Evolutionary conservation across 257 asterid genomes (phyloP).

Genomic region (Nicotiana tomentosiformis): DNA sequence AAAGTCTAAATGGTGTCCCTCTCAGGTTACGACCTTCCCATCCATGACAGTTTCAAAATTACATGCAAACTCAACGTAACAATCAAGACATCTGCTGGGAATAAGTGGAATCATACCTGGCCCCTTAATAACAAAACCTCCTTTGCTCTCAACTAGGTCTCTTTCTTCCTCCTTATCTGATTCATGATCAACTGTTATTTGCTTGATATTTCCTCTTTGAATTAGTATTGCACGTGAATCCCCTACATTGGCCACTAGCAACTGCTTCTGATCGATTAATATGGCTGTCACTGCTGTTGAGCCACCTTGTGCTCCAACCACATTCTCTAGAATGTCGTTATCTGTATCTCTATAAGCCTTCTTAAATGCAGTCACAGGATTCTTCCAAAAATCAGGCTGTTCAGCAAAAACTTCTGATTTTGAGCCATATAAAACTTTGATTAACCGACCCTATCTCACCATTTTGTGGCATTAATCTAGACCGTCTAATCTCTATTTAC

Average conservation of each 20-base stretch:
- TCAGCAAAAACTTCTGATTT: not conserved
- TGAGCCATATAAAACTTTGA: not conserved
- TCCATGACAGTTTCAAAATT: not conserved
- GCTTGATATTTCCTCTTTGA: constrained; percentile 24
- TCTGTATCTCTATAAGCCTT: constrained; percentile 32
- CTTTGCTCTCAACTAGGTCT: constrained; percentile 36
- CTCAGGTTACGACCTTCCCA: not conserved
- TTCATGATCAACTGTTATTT: constrained; percentile 38
- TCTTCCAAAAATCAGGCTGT: constrained; percentile 39
- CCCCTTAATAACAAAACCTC: constrained; percentile 35
- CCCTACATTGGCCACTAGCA: constrained; percentile 47
- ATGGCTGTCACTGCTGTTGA: constrained; percentile 47
- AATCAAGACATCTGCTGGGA: not conserved
- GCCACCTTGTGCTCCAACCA: constrained; percentile 38
- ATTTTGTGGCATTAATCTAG: not conserved
- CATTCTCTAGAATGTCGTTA: constrained; percentile 28
- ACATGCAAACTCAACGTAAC: not conserved
- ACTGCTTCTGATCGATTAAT: constrained; percentile 24
- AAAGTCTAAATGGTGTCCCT: not conserved
- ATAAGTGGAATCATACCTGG: constrained; percentile 19
- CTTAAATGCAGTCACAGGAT: constrained; percentile 24
- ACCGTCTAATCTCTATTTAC: too few species aligned
- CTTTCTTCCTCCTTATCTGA: constrained; percentile 35
- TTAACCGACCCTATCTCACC: not conserved
- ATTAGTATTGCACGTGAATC: constrained; percentile 45